Evolutionary conservation across 192 early-diverging fungal species (phyloP).

Genomic region (Entomortierella lignicola): DNA sequence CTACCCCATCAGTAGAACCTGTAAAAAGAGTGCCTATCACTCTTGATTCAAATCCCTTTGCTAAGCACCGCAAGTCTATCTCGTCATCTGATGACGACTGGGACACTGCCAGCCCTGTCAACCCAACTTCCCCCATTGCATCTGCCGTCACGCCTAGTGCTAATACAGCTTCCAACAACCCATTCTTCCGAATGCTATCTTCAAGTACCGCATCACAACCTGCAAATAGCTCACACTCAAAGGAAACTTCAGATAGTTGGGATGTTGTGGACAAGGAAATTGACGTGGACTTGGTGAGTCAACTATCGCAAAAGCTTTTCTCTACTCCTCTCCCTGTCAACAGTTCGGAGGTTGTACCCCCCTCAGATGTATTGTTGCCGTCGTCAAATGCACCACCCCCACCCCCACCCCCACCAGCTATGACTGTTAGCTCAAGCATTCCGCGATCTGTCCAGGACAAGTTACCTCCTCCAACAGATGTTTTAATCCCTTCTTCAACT

Average conservation of each 20-base stretch:
- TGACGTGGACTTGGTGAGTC: constrained; percentile 16
- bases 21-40: constrained; percentile 29
- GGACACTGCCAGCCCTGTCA: constrained; percentile 39
- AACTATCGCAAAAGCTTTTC: constrained; percentile 28
- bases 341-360: not conserved
- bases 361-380: constrained; percentile 7
- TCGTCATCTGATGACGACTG: constrained; percentile 49
- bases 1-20: not conserved
- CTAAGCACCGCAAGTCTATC: constrained; percentile 46
- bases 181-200: constrained; percentile 43
- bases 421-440: not conserved
- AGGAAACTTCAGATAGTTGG: constrained; percentile 49
- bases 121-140: constrained; percentile 7
- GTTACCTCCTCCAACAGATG: constrained; percentile 10
- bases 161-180: constrained; percentile 27
- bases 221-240: constrained; percentile 13
- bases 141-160: not conserved
- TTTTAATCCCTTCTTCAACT: constrained; percentile 4
- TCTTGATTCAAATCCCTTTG: constrained; percentile 43
- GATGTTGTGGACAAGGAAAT: constrained; percentile 47
- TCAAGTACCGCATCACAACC: not conserved
- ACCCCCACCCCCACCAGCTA: constrained; percentile 2
- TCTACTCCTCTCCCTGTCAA: not conserved
- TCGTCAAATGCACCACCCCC: constrained; percentile 15
- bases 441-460: constrained; percentile 1